These are phyloP conservation scores for Claviceps pusilla DNA, from an alignment of 2,329 filamentous ascomycete species.

Conservation along the genomic window DNA sequence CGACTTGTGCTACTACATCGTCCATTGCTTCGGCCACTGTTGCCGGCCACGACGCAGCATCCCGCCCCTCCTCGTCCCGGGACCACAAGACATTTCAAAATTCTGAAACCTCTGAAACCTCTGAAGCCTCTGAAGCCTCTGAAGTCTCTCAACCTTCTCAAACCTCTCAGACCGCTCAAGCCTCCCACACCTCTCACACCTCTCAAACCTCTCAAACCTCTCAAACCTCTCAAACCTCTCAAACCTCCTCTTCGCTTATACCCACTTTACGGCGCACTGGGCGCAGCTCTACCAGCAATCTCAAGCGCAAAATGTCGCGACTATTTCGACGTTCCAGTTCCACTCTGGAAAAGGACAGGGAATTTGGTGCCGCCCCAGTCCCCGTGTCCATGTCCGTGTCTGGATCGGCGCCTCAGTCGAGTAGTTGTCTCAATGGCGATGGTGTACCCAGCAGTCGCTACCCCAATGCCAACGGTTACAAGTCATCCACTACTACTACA, in stretches of 20 bases:
- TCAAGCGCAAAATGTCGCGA: slow-evolving; percentile 35
- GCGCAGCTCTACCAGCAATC: slow-evolving; percentile 27
- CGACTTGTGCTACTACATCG: slow-evolving; percentile 1
- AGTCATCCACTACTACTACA: slow-evolving; percentile 29
- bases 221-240: no score
- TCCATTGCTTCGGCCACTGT: not conserved
- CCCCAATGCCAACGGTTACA: slow-evolving; percentile 23
- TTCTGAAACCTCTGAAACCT: not conserved
- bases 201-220: no score
- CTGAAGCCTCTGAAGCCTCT: no score
- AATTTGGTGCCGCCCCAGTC: slow-evolving; percentile 5
- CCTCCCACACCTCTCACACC: no score
- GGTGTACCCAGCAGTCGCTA: slow-evolving; percentile 21
- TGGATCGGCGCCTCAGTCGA: slow-evolving; percentile 9
- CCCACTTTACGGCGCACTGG: slow-evolving; percentile 26
- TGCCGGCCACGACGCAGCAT: not conserved
- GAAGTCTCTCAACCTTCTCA: no score
- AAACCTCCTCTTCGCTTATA: not conserved
- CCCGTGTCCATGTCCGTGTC: slow-evolving; percentile 9
- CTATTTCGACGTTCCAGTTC: slow-evolving; percentile 32
- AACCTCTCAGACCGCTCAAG: no score
- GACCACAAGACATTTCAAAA: slow-evolving; percentile 2
- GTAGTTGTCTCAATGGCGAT: slow-evolving; percentile 1
- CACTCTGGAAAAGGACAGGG: slow-evolving; percentile 13
- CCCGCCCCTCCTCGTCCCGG: slow-evolving; percentile 6